phyloP scores from a whole-genome alignment of 2,329 filamentous ascomycete species.

The Paecilomyces formosus region DNA sequence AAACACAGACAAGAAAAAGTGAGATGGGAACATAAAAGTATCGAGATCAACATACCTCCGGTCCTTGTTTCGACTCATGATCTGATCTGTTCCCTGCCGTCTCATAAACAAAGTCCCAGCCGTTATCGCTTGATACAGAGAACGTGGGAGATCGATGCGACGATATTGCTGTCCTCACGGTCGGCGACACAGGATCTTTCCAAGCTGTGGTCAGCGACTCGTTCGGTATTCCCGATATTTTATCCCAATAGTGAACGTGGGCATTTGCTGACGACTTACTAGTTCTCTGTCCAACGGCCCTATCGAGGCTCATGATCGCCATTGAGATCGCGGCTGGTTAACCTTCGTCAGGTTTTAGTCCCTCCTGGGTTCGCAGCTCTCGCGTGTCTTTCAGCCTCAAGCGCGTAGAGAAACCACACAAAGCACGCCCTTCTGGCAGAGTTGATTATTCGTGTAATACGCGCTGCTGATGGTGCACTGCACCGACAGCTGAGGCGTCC shows the following conservation, averaged over 20 bases:
- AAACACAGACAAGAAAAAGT: not conserved
- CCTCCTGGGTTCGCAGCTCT: not conserved
- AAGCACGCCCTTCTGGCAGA: not conserved
- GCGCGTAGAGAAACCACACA: not conserved
- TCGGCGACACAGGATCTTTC: not conserved
- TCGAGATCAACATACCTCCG: not conserved
- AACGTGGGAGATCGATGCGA: not conserved
- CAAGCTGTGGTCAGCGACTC: not conserved
- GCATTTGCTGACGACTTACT: not conserved
- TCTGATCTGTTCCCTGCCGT: not conserved
- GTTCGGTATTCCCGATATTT: not conserved
- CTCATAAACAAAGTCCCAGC: not conserved
- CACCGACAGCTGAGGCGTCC: not conserved
- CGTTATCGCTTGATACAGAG: not conserved
- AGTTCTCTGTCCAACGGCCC: not conserved
- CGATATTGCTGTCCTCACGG: not conserved
- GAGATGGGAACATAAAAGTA: not conserved
- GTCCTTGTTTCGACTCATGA: not conserved
- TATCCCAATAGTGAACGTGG: not conserved
- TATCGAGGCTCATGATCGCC: not conserved
- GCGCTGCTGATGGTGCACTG: conserved; percentile 1
- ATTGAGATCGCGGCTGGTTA: not conserved
- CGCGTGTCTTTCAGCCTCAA: not conserved
- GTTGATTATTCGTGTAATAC: conserved; percentile 2
- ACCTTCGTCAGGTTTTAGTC: not conserved